Evolutionary conservation across 2,329 filamentous ascomycete species (phyloP).

Genomic region (Gaeumannomyces sp.): DNA sequence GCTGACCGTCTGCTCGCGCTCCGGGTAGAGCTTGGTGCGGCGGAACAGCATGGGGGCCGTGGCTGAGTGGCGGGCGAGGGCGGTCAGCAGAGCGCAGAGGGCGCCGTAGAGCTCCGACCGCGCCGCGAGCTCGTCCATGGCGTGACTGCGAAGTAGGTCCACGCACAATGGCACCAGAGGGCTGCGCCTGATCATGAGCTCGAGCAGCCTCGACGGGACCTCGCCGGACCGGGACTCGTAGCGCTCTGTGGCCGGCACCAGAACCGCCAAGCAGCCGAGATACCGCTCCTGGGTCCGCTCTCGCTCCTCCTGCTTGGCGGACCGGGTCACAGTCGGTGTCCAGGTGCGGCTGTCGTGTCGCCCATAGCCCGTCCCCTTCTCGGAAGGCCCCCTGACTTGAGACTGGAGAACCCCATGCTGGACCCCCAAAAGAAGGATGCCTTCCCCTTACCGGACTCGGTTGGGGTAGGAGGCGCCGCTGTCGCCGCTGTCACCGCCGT

Average conservation of each 20-base stretch:
- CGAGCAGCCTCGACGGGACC: not conserved
- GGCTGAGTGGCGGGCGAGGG: slow-evolving; percentile 27
- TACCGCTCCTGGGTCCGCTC: not conserved
- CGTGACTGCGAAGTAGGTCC: slow-evolving; percentile 19
- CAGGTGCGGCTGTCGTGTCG: not conserved
- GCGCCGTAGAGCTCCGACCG: slow-evolving; percentile 27
- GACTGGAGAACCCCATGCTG: not conserved
- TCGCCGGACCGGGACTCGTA: not conserved
- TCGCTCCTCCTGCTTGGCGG: not conserved
- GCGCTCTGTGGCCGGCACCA: not conserved
- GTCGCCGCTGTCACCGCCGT: not conserved
- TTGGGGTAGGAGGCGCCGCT: not conserved
- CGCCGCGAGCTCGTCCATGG: slow-evolving; percentile 20
- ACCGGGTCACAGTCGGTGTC: not conserved
- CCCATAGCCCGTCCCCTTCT: not conserved
- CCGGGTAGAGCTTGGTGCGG: slow-evolving; percentile 26
- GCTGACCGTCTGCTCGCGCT: slow-evolving; percentile 20
- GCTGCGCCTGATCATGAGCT: slow-evolving; percentile 13
- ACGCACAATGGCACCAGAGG: slow-evolving; percentile 18
- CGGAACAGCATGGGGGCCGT: slow-evolving; percentile 23
- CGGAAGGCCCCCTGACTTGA: not conserved
- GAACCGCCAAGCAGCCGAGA: not conserved
- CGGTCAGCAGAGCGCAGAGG: slow-evolving; percentile 32
- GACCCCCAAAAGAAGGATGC: not conserved
- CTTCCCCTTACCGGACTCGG: not conserved